Base-by-base conservation (phyloP, 2,329 filamentous ascomycete genomes). In the Beauveria asiatica region DNA sequence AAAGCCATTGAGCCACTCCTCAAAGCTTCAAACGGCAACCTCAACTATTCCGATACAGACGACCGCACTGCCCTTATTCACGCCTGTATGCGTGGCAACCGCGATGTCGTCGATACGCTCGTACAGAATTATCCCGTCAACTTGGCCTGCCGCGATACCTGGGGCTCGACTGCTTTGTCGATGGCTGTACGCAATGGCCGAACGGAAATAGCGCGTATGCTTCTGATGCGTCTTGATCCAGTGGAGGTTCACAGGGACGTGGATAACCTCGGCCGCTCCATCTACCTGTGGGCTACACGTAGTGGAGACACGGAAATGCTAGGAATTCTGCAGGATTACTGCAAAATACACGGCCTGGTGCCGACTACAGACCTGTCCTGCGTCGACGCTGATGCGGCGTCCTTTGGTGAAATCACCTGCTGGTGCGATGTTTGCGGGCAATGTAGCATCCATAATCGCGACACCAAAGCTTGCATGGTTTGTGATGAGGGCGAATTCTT, bases 371-470 rank as follows among this genome's bases (percentile, higher is more conserved):
- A n/a, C n/a, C 16, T 44, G 23, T 13, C 8, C 16, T 10, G 4
- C 8, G 13, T 11, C 1, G 17, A 33, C 9, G 23, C 21, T 50
- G 19, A 23, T 9, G 33, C 33, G 33, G 33, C 27, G 5, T 2
- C 0, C 61, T 61, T 25, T 25, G 33, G 49, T 0, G 27, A 37
- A 5, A 23, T 53, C 2, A 49, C 37, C 2, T 62, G 59, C 39
- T 63, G 61, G 63, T 65, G 64, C 51, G 54, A 63, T 41, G 33
- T 63, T 4, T 65, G 64, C 21, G 63, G 61, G 3, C 50, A 61
- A 2, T 62, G 63, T 42, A 64, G 27, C 16, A 27, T 59, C 30
- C n/a, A 56, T 42, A 19, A 27, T 39, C 17, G 33, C 13, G 21
- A 60, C 39, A 13, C 51, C 19, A 13, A 50, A 13, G 48, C 62